phyloP scores from a whole-genome alignment of 345 rosid genomes.

The Euclidium syriacum region DNA sequence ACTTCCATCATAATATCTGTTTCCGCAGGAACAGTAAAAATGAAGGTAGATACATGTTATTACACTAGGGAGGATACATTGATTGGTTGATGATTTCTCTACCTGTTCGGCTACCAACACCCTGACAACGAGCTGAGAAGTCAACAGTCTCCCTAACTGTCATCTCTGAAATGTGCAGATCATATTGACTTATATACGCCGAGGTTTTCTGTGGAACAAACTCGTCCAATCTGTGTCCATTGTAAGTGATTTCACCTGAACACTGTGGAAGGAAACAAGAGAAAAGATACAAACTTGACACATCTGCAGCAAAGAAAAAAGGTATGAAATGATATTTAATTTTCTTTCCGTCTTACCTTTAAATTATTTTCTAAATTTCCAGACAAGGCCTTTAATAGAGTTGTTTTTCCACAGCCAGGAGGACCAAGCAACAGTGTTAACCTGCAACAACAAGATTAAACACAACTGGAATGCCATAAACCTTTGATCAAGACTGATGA shows the following conservation, averaged over 20 bases:
- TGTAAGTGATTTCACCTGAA: conserved; percentile 45
- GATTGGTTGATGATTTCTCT: not conserved
- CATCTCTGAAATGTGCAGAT: conserved; percentile 50
- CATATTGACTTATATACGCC: conserved; percentile 51
- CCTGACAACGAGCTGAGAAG: conserved; percentile 55
- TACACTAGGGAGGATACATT: not conserved
- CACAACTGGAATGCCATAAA: not conserved
- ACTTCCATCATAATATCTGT: conserved; percentile 68
- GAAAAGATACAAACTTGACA: conserved; percentile 9
- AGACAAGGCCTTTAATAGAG: conserved; percentile 62
- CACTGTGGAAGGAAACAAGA: too few relatives aligned
- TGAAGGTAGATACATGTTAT: not conserved
- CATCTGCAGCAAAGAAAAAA: conserved; percentile 1
- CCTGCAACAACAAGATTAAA: conserved; percentile 26
- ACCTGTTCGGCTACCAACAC: conserved; percentile 54
- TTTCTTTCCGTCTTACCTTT: conserved; percentile 38
- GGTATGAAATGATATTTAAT: not conserved
- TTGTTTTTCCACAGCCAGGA: conserved; percentile 82
- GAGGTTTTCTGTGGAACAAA: conserved; percentile 57
- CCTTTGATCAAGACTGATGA: not conserved
- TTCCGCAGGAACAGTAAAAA: not conserved
- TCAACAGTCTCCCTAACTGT: conserved; percentile 61
- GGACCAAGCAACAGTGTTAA: conserved; percentile 83
- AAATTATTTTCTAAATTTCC: conserved; percentile 55
- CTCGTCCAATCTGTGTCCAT: conserved; percentile 41